These are phyloP conservation scores for Aspergillus jensenii DNA, from an alignment of 2,329 filamentous ascomycete genomes.

Conservation along the genomic window DNA sequence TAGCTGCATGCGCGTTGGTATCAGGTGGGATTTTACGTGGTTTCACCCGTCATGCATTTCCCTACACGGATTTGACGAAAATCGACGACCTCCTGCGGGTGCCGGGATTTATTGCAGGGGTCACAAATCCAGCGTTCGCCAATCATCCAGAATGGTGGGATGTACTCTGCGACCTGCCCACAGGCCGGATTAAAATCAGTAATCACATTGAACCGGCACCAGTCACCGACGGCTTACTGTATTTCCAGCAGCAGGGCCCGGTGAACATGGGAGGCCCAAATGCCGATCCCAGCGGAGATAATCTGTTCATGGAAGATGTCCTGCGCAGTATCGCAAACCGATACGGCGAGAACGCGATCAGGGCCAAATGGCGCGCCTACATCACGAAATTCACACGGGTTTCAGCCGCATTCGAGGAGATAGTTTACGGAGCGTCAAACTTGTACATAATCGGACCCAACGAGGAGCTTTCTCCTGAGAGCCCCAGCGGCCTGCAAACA, in stretches of 20 bases:
- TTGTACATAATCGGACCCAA: constrained; percentile 76
- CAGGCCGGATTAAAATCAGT: constrained; percentile 91
- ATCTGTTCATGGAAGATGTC: constrained; percentile 84
- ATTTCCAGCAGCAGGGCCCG: constrained; percentile 73
- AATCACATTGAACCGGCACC: constrained; percentile 78
- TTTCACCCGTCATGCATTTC: constrained; percentile 94
- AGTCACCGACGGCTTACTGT: constrained; percentile 78
- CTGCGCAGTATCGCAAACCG: constrained; percentile 78
- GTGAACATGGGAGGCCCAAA: constrained; percentile 27
- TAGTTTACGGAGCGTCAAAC: constrained; percentile 88
- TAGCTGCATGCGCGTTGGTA: constrained; percentile 91
- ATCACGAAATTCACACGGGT: constrained; percentile 92
- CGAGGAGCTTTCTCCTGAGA: constrained; percentile 58
- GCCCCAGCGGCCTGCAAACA: constrained; percentile 41
- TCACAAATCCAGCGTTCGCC: constrained; percentile 95
- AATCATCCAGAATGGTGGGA: constrained; percentile 99
- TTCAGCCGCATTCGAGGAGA: constrained; percentile 90
- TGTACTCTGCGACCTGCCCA: constrained; percentile 86
- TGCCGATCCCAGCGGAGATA: constrained; percentile 78
- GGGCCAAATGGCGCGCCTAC: constrained; percentile 92
- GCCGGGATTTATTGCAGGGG: constrained; percentile 94
- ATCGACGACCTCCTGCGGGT: constrained; percentile 95
- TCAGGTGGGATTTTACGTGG: constrained; percentile 90
- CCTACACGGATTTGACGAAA: constrained; percentile 96
- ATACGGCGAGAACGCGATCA: constrained; percentile 84